A percentile compares a stretch with the other conserved stretches of the same genome.
These are phyloP conservation scores for Rosa chinensis DNA, from an alignment of 306 rosid species.

Conservation along the genomic window DNA sequence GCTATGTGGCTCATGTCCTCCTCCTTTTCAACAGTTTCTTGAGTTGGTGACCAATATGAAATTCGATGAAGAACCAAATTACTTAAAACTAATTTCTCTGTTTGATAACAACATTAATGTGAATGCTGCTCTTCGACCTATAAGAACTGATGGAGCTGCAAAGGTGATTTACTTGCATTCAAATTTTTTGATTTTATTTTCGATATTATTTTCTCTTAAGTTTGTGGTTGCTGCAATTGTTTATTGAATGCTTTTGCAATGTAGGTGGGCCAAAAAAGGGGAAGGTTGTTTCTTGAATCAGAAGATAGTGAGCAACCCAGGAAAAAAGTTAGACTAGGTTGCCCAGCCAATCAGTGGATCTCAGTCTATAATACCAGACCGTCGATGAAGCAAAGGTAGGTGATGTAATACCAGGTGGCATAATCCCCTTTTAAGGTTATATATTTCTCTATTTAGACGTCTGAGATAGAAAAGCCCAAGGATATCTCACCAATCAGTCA, in stretches of 20 bases:
- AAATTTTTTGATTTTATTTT: not conserved
- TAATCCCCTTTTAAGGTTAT: not conserved
- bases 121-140: conserved; percentile 35
- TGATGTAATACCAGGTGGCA: not conserved
- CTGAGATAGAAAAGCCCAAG: conserved; percentile 2
- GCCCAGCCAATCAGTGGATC: conserved; percentile 40
- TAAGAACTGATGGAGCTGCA: conserved; percentile 38
- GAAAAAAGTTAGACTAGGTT: conserved; percentile 36
- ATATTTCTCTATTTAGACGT: not conserved
- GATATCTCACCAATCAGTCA: not conserved
- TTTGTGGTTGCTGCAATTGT: not conserved
- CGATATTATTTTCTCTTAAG: not conserved
- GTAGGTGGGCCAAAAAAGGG: conserved; percentile 40
- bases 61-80: conserved; percentile 42
- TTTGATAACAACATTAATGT: conserved; percentile 29
- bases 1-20: conserved; percentile 34
- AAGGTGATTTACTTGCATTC: conserved; percentile 24
- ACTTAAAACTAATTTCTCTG: conserved; percentile 33
- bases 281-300: conserved; percentile 27
- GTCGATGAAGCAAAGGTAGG: conserved; percentile 42
- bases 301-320: conserved; percentile 30
- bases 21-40: conserved; percentile 36
- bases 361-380: conserved; percentile 38
- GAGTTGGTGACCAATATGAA: conserved; percentile 44
- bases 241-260: not conserved